phyloP scores from a whole-genome alignment of 2,329 filamentous ascomycete genomes.

The Huntiella decipiens region DNA sequence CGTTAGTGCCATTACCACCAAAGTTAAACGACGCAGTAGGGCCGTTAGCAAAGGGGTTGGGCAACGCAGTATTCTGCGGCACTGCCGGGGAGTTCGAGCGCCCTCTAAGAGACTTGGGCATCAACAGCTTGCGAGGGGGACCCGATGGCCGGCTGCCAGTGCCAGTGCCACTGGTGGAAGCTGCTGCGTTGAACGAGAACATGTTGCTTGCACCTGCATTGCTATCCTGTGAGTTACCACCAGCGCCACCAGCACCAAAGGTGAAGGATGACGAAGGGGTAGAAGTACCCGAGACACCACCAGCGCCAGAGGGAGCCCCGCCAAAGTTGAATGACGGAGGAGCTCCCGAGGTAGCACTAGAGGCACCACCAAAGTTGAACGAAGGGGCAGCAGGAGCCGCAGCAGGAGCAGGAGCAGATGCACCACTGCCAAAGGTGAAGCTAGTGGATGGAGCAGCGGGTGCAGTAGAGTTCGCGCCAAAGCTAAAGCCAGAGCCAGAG shows the following conservation, averaged over 20 bases:
- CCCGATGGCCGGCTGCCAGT: constrained; percentile 6
- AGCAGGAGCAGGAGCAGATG: too few relatives aligned
- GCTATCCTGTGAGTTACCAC: constrained; percentile 12
- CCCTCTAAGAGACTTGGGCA: constrained; percentile 11
- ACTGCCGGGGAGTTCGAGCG: constrained; percentile 11
- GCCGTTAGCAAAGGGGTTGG: constrained; percentile 9
- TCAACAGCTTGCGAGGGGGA: constrained; percentile 18
- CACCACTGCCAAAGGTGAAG: constrained; percentile 21
- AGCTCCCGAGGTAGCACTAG: constrained; percentile 12
- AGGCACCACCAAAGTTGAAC: constrained; percentile 19
- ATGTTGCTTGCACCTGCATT: constrained; percentile 15
- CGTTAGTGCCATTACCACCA: constrained; percentile 8
- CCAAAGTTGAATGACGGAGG: constrained; percentile 21
- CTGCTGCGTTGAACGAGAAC: constrained; percentile 11
- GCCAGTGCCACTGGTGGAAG: constrained; percentile 8
- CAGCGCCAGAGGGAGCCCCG: constrained; percentile 5
- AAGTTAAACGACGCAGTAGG: constrained; percentile 7
- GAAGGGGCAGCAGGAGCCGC: constrained; percentile 12
- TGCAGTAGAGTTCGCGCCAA: constrained; percentile 15
- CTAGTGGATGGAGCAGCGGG: constrained; percentile 14
- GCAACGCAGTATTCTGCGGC: constrained; percentile 9
- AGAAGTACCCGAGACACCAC: constrained; percentile 12
- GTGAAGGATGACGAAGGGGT: constrained; percentile 10
- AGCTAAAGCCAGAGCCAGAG: constrained; percentile 11
- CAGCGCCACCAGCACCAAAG: constrained; percentile 11